Evolutionary conservation across 2,329 filamentous ascomycete genomes (phyloP), one percentile per base, ranked within the genome.

Genomic region (Amesomyces nigricolor): DNA sequence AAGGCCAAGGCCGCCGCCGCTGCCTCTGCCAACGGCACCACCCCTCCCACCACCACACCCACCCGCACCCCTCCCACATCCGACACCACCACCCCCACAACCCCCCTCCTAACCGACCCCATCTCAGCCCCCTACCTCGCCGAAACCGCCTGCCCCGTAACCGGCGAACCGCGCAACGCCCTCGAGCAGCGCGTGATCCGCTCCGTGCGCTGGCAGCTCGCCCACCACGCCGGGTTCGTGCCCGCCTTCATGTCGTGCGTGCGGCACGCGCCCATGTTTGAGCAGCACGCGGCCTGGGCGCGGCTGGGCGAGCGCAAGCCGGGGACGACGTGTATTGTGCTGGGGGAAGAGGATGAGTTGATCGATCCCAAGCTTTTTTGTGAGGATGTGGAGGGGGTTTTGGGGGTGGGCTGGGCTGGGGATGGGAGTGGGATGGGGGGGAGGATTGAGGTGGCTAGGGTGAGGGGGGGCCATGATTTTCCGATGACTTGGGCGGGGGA

Each of bases 381-480:
- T 47, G 65, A 68, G 29, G 77, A 81, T 43, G 79, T 72, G 3
- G 67, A 81, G 53, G 75, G 76, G 17, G 67, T 82, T 16, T 63
- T 80, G 40, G 79, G 78, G 32, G 32, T 3, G 32, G 32, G 32
- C 4, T 26, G 22, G 22, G 22, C 22, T 5, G 32, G 32, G 32
- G 32, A 35, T 35, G 9, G 62, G 6, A 6, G 6, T 13, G 79
- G 81, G 9, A 45, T 62, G 6, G 66, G 69, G 47, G 66, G 69
- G 47, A 72, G 73, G 0, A 73, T 83, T 7, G 6, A 67, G 70
- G 42, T 82, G 79, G 75, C 73, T 70, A 35, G 65, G 10, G 69
- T 85, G 1, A 73, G 75, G 0, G 80, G 79, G 1, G 77, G 75
- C 1, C 82, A 86, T 62, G 81, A 86, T 60, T 85, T 85, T 62